phyloP scores from a whole-genome alignment of 2,329 filamentous ascomycete genomes.

The Canariomyces notabilis region DNA sequence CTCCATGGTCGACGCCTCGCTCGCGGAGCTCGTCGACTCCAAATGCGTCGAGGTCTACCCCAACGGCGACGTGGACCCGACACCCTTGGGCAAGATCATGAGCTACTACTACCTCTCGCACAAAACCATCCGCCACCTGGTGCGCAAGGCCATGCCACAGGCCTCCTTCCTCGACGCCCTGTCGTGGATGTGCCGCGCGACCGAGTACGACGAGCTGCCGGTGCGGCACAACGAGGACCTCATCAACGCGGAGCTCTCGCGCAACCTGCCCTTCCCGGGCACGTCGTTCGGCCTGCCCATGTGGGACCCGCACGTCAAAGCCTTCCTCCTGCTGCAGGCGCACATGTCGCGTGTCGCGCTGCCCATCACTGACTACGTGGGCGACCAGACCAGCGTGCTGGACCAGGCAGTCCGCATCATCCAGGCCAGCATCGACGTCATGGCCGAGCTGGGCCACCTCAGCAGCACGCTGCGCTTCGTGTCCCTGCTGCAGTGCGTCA shows the following conservation, averaged over 20 bases:
- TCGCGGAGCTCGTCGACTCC: constrained; percentile 75
- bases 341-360: constrained; percentile 91
- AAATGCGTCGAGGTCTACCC: constrained; percentile 77
- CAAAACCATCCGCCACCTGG: constrained; percentile 83
- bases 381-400: constrained; percentile 82
- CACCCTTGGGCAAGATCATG: constrained; percentile 95
- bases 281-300: constrained; percentile 69
- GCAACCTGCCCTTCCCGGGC: constrained; percentile 64
- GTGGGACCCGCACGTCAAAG: constrained; percentile 98
- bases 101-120: constrained; percentile 98
- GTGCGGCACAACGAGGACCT: constrained; percentile 98
- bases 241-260: constrained; percentile 85
- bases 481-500: constrained; percentile 81
- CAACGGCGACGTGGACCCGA: constrained; percentile 85
- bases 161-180: constrained; percentile 78
- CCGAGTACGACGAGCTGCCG: constrained; percentile 94
- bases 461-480: constrained; percentile 79
- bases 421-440: constrained; percentile 88
- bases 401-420: constrained; percentile 97
- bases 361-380: constrained; percentile 94
- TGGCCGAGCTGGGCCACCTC: constrained; percentile 81
- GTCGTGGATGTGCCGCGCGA: constrained; percentile 87
- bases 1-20: constrained; percentile 80
- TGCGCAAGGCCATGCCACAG: constrained; percentile 66
- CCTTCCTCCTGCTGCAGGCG: constrained; percentile 87